A percentile compares a stretch with the other conserved stretches of the same genome.
phyloP scores from a whole-genome alignment of 495 filamentous ascomycete species.

The Hypoxylon lienhwacheense region DNA sequence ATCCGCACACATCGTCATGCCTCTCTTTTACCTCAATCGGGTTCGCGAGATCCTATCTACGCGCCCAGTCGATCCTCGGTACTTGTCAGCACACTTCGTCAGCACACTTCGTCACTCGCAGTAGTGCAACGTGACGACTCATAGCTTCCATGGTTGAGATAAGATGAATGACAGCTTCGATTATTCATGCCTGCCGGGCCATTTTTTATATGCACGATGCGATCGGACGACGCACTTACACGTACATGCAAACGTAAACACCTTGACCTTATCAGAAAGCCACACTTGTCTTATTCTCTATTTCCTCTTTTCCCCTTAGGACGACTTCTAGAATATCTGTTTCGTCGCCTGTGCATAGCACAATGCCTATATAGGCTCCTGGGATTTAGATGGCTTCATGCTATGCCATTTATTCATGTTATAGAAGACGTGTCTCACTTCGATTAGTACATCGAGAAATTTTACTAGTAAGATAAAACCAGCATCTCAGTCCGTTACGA shows the following conservation, averaged over 20 bases:
- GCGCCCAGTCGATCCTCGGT: constrained; percentile 33
- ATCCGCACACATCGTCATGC: constrained; percentile 21
- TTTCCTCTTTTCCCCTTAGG: background rate
- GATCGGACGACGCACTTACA: constrained; percentile 1
- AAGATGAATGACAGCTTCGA: too few species aligned
- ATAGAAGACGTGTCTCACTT: constrained; percentile 2
- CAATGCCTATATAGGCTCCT: background rate
- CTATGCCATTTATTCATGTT: background rate
- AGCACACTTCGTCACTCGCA: constrained; percentile 23
- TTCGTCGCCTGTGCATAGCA: background rate
- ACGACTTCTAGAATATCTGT: constrained; percentile 9
- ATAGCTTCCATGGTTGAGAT: too few species aligned
- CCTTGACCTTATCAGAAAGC: background rate
- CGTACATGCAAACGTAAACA: too few species aligned
- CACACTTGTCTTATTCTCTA: background rate
- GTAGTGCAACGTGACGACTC: constrained; percentile 24
- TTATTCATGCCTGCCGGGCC: constrained; percentile 9
- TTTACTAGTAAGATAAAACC: constrained; percentile 9
- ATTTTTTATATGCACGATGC: constrained; percentile 12
- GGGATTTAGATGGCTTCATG: background rate
- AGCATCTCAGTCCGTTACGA: constrained; percentile 20
- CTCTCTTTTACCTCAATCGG: constrained; percentile 35
- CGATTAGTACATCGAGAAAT: background rate
- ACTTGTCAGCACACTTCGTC: constrained; percentile 14
- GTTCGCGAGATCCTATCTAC: constrained; percentile 16